Percentiles rank a stretch among this genome's conserved stretches.
Evolutionary conservation across 352 stramenopile genomes (phyloP).

Genomic region (Phytophthora colocasiae): DNA sequence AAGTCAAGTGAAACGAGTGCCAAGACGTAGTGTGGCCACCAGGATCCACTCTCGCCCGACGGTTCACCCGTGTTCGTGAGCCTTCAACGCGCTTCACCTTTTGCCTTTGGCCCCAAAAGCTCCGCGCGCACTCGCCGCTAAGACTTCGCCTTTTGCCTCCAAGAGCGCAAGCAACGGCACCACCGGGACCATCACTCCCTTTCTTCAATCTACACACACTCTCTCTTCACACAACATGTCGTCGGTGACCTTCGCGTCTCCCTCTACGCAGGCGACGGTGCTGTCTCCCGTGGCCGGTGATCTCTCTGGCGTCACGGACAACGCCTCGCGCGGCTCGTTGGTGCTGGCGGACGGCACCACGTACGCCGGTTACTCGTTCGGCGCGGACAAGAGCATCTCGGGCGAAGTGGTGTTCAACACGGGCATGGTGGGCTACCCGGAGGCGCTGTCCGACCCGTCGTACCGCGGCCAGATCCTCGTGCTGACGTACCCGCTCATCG

Average conservation of each 20-base stretch:
- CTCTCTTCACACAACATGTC: conserved; percentile 32
- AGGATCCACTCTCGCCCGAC: conserved; percentile 7
- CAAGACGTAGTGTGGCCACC: conserved; percentile 8
- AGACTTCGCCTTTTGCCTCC: conserved; percentile 56
- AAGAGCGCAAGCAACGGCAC: conserved; percentile 41
- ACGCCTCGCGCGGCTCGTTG: conserved; percentile 61
- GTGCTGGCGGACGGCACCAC: conserved; percentile 88
- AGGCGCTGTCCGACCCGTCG: conserved; percentile 98
- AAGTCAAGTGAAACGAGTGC: conserved; percentile 19
- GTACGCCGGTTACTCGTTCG: conserved; percentile 93
- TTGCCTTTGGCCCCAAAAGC: conserved; percentile 8
- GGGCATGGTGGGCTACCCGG: conserved; percentile 99
- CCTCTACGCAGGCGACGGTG: conserved; percentile 16
- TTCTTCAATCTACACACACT: conserved; percentile 18
- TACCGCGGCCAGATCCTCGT: conserved; percentile 98
- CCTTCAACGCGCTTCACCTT: conserved; percentile 2
- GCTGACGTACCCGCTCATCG: conserved; percentile 98
- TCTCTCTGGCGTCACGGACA: conserved; percentile 40
- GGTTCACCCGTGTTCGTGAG: conserved; percentile 27
- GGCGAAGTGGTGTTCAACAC: conserved; percentile 99
- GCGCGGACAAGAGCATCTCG: conserved; percentile 84
- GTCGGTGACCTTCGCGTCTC: conserved; percentile 40
- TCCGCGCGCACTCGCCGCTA: conserved; percentile 27
- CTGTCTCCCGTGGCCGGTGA: conserved; percentile 56
- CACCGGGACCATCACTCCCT: conserved; percentile 20